phyloP scores from a whole-genome alignment of 768 basidiomycete species.

The Pleurotus sapidus region DNA sequence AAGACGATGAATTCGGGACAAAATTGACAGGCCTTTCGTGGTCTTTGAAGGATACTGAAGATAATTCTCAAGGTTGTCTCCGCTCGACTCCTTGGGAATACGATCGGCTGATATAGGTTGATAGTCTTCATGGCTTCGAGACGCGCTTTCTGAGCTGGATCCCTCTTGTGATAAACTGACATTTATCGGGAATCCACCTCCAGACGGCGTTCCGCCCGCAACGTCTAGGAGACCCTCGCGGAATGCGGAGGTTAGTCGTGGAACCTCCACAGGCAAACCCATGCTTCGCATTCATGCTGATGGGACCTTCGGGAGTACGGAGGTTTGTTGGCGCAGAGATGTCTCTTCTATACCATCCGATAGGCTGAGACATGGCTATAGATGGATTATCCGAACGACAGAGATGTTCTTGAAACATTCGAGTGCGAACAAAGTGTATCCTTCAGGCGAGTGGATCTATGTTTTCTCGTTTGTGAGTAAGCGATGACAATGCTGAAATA shows the following conservation, averaged over 20 bases:
- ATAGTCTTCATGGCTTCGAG: constrained; percentile 88
- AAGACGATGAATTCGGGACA: neutral
- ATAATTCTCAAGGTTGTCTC: constrained; percentile 76
- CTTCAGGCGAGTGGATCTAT: constrained; percentile 58
- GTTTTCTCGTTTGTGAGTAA: neutral
- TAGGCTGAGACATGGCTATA: constrained; percentile 23
- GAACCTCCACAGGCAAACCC: constrained; percentile 36
- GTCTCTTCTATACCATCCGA: neutral
- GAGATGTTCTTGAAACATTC: constrained; percentile 87
- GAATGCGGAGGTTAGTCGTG: constrained; percentile 16
- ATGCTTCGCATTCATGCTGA: constrained; percentile 79
- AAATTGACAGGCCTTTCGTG: neutral
- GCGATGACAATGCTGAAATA: neutral
- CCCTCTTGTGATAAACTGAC: constrained; percentile 84
- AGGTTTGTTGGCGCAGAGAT: constrained; percentile 42
- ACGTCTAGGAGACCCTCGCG: constrained; percentile 21
- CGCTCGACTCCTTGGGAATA: constrained; percentile 7
- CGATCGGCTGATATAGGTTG: neutral
- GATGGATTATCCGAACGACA: constrained; percentile 97
- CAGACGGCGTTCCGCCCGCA: constrained; percentile 15
- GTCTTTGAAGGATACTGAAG: constrained; percentile 55
- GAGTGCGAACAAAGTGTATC: constrained; percentile 67
- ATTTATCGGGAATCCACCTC: constrained; percentile 72
- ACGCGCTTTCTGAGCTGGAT: constrained; percentile 89
- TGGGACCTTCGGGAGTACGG: constrained; percentile 83